These are phyloP conservation scores for Diutina catenulata DNA, from an alignment of 1,139 yeast genomes.

Conservation along the genomic window DNA sequence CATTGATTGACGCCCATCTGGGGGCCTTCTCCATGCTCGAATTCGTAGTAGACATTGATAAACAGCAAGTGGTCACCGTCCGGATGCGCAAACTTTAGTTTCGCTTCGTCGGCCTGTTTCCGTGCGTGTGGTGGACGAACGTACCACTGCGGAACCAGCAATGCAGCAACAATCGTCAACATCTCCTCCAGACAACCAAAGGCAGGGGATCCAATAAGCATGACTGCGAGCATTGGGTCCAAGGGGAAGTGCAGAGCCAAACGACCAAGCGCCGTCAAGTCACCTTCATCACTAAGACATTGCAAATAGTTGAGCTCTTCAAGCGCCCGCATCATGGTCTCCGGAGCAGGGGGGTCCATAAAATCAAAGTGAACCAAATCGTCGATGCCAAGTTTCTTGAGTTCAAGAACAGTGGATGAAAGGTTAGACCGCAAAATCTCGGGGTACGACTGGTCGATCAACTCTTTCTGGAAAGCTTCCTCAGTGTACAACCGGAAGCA, in stretches of 20 bases:
- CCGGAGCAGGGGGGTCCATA: conserved; percentile 99
- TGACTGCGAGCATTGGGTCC: conserved; percentile 91
- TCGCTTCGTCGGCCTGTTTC: conserved; percentile 87
- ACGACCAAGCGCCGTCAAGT: conserved; percentile 79
- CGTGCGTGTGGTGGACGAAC: conserved; percentile 85
- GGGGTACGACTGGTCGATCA: conserved; percentile 91
- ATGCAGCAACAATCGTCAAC: conserved; percentile 76
- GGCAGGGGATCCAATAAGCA: conserved; percentile 80
- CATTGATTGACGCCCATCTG: conserved; percentile 55
- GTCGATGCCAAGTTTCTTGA: conserved; percentile 88
- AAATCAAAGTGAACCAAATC: conserved; percentile 96
- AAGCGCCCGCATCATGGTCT: conserved; percentile 97
- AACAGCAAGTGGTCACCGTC: conserved; percentile 93
- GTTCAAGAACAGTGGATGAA: conserved; percentile 83
- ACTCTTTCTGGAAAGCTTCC: conserved; percentile 89
- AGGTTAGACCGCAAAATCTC: conserved; percentile 87
- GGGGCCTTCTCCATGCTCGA: conserved; percentile 59
- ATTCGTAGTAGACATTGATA: conserved; percentile 80
- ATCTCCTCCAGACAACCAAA: conserved; percentile 84
- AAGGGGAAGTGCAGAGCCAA: conserved; percentile 87
- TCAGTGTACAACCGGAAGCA: conserved; percentile 94
- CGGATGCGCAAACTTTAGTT: conserved; percentile 79
- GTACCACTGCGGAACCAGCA: conserved; percentile 90
- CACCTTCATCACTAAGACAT: conserved; percentile 89
- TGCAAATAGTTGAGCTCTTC: conserved; percentile 87